Base-by-base conservation (phyloP, 1,284 basidiomycete genomes). In the Moesziomyces sp. region DNA sequence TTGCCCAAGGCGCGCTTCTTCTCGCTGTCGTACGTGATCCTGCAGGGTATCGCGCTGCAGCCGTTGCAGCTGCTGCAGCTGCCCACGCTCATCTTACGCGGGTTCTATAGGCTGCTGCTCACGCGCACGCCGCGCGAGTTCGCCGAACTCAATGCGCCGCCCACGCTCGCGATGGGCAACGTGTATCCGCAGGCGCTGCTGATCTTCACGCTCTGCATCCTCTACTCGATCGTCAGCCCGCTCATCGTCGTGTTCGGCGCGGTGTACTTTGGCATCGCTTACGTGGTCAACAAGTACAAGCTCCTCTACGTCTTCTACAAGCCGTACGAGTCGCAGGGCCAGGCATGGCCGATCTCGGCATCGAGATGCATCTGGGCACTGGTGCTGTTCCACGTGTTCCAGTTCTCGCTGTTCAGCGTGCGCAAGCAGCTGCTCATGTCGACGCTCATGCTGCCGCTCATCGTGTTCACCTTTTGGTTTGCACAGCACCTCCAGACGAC, bases 151-250 rank as follows among this genome's bases (percentile, higher is more conserved):
- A 97, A 98, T 80, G 93, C 94, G 0, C 95, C 96, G 13, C 94
- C 96, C 0, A 93, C 93, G 90, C 91, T 98, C 84, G 74, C 73
- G 21, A 71, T 83, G 53, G 79, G 81, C 94, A 76, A 74, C 40
- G 91, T 96, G 9, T 96, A 97, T 82, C 95, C 95, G 0, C 94
- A 97, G 83, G 93, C 94, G 3, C 92, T 99, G 63, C 88, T 99
- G 46, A 91, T 99, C 78, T 99, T 98, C 85, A 93, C 94, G 57
- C 91, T 99, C 81, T 94, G 93, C 23, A 87, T 99, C 76, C 88
- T 97, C 24, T 99, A 98, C 87, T 94, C 93, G 83, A 92, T 99
- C 72, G 92, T 97, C 11, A 93, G 94, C 69, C 96, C 96, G 0
- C 88, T 97, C 61, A 97, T 99, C 79, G 88, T 97, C 55, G 88